A percentile compares a stretch with the other conserved stretches of the same genome.
phyloP scores from a whole-genome alignment of 495 filamentous ascomycete genomes.

The Xylaria bambusicola region DNA sequence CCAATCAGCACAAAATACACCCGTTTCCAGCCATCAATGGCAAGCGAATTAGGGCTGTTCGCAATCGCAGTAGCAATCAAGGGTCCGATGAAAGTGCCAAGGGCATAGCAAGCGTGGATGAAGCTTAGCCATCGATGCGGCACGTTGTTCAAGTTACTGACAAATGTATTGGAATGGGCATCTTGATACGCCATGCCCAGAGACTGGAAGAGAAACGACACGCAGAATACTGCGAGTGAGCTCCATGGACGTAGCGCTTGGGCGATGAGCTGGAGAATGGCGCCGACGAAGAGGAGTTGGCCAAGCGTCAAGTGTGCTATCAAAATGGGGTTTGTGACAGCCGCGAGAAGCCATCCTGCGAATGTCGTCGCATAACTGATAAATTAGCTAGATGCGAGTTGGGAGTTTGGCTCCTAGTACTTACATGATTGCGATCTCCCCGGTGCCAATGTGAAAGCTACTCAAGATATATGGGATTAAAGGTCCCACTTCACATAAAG shows the following conservation, averaged over 20 bases:
- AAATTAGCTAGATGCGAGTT: background rate
- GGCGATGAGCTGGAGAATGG: conserved; percentile 47
- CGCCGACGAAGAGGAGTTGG: conserved; percentile 50
- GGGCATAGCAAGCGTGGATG: conserved; percentile 58
- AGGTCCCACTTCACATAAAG: conserved; percentile 39
- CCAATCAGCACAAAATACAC: conserved; percentile 49
- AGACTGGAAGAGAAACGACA: conserved; percentile 51
- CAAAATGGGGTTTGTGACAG: conserved; percentile 50
- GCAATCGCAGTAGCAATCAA: conserved; percentile 54
- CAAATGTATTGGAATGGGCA: conserved; percentile 55
- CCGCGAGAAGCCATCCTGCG: conserved; percentile 51
- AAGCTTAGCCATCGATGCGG: conserved; percentile 58
- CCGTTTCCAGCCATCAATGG: conserved; percentile 38
- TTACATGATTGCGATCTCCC: conserved; percentile 51
- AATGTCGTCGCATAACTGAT: conserved; percentile 45
- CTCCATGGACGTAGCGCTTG: conserved; percentile 51
- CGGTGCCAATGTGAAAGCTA: conserved; percentile 49
- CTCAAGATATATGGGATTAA: conserved; percentile 58
- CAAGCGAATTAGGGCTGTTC: conserved; percentile 20
- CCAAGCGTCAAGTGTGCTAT: conserved; percentile 46
- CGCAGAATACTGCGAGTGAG: conserved; percentile 49
- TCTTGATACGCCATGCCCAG: conserved; percentile 57
- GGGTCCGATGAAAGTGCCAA: conserved; percentile 52
- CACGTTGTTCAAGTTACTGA: conserved; percentile 44
- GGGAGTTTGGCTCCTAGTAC: background rate